Percentiles rank a stretch among this genome's conserved stretches.
phyloP scores from a whole-genome alignment of 345 rosid species.

The Firmiana major region DNA sequence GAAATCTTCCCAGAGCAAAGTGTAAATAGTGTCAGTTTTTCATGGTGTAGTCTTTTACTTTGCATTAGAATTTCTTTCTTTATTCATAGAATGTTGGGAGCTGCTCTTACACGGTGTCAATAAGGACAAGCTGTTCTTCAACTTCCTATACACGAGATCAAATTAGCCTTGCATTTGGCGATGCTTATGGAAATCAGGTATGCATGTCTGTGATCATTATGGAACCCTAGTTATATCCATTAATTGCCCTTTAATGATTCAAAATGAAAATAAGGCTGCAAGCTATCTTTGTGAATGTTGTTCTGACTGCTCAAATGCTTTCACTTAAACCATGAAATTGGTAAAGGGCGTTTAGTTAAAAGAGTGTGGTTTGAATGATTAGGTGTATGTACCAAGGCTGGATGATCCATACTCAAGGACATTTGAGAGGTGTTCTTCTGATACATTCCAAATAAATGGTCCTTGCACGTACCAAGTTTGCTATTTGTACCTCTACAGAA shows the following conservation, averaged over 20 bases:
- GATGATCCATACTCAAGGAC: conserved; percentile 49
- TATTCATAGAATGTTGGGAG: conserved; percentile 33
- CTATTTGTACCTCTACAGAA: conserved; percentile 49
- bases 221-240: conserved; percentile 49
- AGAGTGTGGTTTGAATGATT: conserved; percentile 2
- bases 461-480: conserved; percentile 60
- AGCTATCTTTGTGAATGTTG: not conserved
- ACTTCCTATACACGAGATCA: conserved; percentile 58
- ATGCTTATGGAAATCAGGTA: conserved; percentile 69
- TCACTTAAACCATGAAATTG: not conserved
- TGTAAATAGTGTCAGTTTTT: not conserved
- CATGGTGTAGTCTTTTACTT: not conserved
- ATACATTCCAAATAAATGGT: conserved; percentile 57
- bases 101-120: conserved; percentile 48
- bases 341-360: not conserved
- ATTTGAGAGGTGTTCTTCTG: conserved; percentile 65
- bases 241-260: not conserved
- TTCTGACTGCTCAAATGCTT: not conserved
- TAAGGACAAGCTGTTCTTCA: conserved; percentile 67
- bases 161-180: conserved; percentile 67
- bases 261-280: not conserved
- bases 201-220: conserved; percentile 54
- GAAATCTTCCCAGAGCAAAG: not conserved
- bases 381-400: conserved; percentile 59
- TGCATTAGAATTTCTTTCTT: too few relatives aligned